Evolutionary conservation across 2,329 filamentous ascomycete species (phyloP).

Genomic region (Gyromitra esculenta): DNA sequence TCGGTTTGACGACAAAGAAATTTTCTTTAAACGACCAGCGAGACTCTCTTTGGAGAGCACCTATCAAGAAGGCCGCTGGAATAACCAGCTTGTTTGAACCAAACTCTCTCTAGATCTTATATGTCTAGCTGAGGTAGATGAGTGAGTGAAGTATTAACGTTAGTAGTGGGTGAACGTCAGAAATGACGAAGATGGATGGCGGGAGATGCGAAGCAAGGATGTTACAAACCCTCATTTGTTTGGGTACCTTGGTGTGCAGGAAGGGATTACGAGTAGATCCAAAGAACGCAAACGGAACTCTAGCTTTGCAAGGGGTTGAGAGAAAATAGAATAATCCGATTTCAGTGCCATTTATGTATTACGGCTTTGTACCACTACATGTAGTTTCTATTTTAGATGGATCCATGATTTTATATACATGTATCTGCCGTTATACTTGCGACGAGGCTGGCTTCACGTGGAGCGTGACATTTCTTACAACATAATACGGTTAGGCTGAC

Average conservation of each 20-base stretch:
- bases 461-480: not conserved
- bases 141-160: not conserved
- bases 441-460: not conserved
- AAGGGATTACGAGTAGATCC: constrained; percentile 19
- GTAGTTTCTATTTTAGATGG: not conserved
- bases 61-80: constrained; percentile 4
- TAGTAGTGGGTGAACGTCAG: not conserved
- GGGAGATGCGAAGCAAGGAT: constrained; percentile 40
- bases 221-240: constrained; percentile 16
- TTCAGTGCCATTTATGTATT: not conserved
- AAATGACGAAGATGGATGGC: constrained; percentile 34
- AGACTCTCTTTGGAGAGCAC: not conserved
- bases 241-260: constrained; percentile 2
- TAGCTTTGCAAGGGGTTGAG: not conserved
- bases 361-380: not conserved
- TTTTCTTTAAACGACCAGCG: constrained; percentile 11
- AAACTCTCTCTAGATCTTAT: not conserved
- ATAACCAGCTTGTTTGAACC: not conserved
- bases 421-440: not conserved
- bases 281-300: constrained; percentile 16
- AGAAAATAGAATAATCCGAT: not conserved
- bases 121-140: constrained; percentile 8
- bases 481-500: not conserved
- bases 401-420: not conserved
- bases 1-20: constrained; percentile 31